Evolutionary conservation across 2,329 filamentous ascomycete species (phyloP), one percentile per base, ranked within the genome.

Genomic region (Arthroderma sp.): DNA sequence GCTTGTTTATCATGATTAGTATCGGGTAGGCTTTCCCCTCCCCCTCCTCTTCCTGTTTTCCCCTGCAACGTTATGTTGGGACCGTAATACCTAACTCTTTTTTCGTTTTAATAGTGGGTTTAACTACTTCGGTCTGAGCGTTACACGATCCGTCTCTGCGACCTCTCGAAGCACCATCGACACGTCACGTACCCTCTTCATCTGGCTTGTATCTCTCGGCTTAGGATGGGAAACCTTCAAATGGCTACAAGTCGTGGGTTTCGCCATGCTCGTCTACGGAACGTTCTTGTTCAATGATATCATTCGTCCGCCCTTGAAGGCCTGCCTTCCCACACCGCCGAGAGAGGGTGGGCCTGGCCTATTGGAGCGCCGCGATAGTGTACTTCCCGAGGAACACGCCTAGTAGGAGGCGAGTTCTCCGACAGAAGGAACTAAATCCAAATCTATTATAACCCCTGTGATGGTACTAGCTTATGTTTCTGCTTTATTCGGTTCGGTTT

Each of bases 151-250:
- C 50, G 86, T 98, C 53, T 93, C 84, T 50, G 91, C 91, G 7
- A 98, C 91, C 0, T 86, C 89, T 1, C 80, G 91, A 49, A 94
- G 86, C 30, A 96, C 89, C 30, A 96, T 98, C 56, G 91, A 98
- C 63, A 98, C 91, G 1, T 96, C 88, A 71, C 80, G 89, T 36
- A 98, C 91, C 0, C 76, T 98, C 1, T 96, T 98, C 68, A 96
- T 98, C 65, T 98, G 91, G 91, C 75, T 98, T 29, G 85, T 94
- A 9, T 94, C 86, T 11, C 76, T 98, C 4, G 85, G 83, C 3
- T 75, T 98, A 2, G 88, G 88, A 49, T 98, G 91, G 91, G 91
- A 98, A 68, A 81, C 78, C 0, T 96, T 98, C 76, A 96, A 96
- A 67, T 93, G 85, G 83, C 75, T 98, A 5, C 91, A 98, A 66